Percentiles rank a stretch among this genome's conserved stretches.
These are phyloP conservation scores for Gossypium gossypioides DNA, from an alignment of 441 rosid species.

Conservation along the genomic window DNA sequence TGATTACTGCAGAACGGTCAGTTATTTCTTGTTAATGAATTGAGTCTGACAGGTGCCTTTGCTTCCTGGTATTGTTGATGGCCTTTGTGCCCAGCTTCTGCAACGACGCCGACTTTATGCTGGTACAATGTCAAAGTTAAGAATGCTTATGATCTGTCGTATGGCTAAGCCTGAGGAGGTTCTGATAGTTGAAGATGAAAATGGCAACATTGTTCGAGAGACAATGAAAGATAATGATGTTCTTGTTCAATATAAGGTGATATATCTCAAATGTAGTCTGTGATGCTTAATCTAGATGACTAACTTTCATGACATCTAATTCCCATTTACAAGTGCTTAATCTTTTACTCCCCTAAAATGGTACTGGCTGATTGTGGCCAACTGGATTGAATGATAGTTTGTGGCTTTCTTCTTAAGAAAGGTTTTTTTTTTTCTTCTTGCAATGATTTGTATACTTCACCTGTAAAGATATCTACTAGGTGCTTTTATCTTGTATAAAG, in stretches of 20 bases:
- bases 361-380: neutral
- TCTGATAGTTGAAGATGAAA: conserved; percentile 97
- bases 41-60: conserved; percentile 49
- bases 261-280: neutral
- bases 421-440: neutral
- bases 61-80: conserved; percentile 75
- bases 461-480: neutral
- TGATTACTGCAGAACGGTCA: conserved; percentile 8
- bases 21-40: conserved; percentile 17
- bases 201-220: conserved; percentile 97
- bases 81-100: conserved; percentile 64
- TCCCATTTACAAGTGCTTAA: neutral
- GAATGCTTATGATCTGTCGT: conserved; percentile 92
- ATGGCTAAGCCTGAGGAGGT: conserved; percentile 99
- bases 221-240: conserved; percentile 99
- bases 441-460: neutral
- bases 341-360: neutral
- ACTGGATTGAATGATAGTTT: neutral
- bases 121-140: conserved; percentile 76
- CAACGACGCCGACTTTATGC: conserved; percentile 89
- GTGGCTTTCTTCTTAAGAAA: neutral
- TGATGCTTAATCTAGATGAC: neutral
- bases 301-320: neutral
- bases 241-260: conserved; percentile 95
- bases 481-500: neutral